These are phyloP conservation scores for Aspergillus sp. DNA, from an alignment of 2,329 filamentous ascomycete species.

Conservation along the genomic window DNA sequence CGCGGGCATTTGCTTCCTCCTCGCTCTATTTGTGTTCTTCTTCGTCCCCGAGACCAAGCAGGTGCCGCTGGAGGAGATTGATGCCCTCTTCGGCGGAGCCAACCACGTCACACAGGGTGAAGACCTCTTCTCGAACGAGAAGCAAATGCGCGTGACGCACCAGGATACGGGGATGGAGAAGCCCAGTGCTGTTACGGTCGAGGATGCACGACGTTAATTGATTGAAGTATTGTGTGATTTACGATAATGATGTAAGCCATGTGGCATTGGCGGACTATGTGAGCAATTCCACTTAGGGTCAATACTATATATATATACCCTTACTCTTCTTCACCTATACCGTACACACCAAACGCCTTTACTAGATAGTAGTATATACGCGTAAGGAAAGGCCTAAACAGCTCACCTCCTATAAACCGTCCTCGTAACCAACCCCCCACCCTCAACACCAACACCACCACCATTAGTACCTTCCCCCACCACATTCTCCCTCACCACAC, in stretches of 20 bases:
- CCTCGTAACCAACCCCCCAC: not conserved
- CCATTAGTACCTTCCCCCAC: not conserved
- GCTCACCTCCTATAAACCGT: conserved; percentile 1
- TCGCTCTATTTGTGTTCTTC: conserved; percentile 55
- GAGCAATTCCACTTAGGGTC: not conserved
- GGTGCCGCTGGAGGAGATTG: conserved; percentile 41
- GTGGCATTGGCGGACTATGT: not conserved
- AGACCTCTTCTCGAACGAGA: conserved; percentile 31
- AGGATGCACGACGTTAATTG: conserved; percentile 16
- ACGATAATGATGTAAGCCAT: not conserved
- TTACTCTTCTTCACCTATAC: not conserved
- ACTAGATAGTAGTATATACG: no score
- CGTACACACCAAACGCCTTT: no score
- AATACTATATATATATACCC: not conserved
- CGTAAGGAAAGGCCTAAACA: not conserved
- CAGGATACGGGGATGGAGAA: conserved; percentile 16
- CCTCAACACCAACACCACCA: no score
- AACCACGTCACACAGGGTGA: conserved; percentile 41
- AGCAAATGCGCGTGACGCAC: conserved; percentile 18
- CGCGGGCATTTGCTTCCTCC: conserved; percentile 53
- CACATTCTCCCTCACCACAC: not conserved
- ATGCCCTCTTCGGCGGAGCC: conserved; percentile 39
- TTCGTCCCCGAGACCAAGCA: conserved; percentile 56
- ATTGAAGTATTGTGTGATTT: no score
- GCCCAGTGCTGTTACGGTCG: conserved; percentile 24